Percentiles rank a stretch among this genome's conserved stretches.
These are phyloP conservation scores for Rhododendron williamsianum DNA, from an alignment of 148 eudicot species.

Conservation along the genomic window DNA sequence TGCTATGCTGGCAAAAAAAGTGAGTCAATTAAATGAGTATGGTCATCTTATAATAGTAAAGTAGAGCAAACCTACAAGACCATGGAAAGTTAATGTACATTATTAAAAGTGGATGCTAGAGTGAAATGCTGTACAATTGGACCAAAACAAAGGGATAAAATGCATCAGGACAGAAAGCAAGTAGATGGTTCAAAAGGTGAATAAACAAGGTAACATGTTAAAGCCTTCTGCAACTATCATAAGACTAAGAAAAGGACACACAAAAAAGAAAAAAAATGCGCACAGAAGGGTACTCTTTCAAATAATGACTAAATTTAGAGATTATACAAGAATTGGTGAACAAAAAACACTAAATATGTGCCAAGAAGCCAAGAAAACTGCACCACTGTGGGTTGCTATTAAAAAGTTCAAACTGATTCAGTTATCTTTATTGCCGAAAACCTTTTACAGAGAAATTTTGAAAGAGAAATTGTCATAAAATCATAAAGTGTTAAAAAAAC, in stretches of 20 bases:
- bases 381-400: not conserved
- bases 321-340: not conserved
- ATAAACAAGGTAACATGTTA: not conserved
- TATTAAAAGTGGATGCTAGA: not conserved
- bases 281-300: not conserved
- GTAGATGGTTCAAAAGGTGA: conserved; percentile 3
- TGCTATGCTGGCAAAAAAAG: conserved; percentile 46
- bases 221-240: not conserved
- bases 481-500: not conserved
- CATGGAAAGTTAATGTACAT: not conserved
- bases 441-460: not conserved
- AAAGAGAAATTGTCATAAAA: not conserved
- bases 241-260: not conserved
- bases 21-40: conserved; percentile 9
- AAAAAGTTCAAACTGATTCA: not conserved
- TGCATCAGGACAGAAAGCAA: not conserved
- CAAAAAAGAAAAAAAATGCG: not conserved
- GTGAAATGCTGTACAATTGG: not conserved
- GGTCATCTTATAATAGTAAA: not conserved
- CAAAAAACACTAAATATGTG: not conserved
- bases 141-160: not conserved
- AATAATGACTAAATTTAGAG: not conserved
- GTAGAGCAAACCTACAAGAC: not conserved
- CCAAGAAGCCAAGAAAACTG: not conserved
- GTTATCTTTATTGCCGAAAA: not conserved